Evolutionary conservation across 768 basidiomycete species (phyloP).

Genomic region (Cystobasidium tubakii): DNA sequence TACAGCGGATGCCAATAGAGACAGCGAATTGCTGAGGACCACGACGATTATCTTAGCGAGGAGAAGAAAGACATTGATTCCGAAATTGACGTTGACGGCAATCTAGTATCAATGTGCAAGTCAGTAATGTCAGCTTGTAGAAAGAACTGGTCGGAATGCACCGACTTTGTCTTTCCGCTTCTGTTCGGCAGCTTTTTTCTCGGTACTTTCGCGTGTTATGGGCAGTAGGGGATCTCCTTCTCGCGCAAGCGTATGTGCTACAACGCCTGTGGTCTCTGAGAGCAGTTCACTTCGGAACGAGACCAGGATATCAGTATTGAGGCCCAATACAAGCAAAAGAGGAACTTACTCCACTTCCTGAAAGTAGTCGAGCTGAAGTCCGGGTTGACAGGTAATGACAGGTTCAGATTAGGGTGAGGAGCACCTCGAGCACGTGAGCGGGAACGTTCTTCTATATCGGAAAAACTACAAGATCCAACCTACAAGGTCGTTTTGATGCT

Average conservation of each 20-base stretch:
- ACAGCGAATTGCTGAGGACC: slow-evolving; percentile 51
- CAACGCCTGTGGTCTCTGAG: slow-evolving; percentile 12
- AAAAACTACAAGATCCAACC: not conserved
- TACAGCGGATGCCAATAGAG: slow-evolving; percentile 51
- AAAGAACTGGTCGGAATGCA: not conserved
- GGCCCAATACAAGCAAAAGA: not conserved
- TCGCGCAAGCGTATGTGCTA: slow-evolving; percentile 16
- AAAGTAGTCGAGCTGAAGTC: slow-evolving; percentile 30
- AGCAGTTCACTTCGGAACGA: slow-evolving; percentile 18
- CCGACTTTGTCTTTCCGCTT: not conserved
- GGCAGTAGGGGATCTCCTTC: slow-evolving; percentile 30
- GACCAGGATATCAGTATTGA: not conserved
- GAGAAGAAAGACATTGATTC: slow-evolving; percentile 49
- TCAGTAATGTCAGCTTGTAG: not conserved
- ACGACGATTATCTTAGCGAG: slow-evolving; percentile 50
- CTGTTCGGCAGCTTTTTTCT: not conserved
- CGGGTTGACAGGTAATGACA: not conserved
- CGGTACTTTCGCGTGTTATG: slow-evolving; percentile 16
- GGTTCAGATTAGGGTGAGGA: not conserved
- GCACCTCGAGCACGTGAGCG: not conserved
- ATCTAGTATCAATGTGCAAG: not conserved
- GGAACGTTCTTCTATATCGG: not conserved
- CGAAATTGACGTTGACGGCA: slow-evolving; percentile 45
- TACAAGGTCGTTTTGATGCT: slow-evolving; percentile 23
- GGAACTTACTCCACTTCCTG: slow-evolving; percentile 25